phyloP scores from a whole-genome alignment of 2,329 filamentous ascomycete genomes.

The Alternaria burnsii region DNA sequence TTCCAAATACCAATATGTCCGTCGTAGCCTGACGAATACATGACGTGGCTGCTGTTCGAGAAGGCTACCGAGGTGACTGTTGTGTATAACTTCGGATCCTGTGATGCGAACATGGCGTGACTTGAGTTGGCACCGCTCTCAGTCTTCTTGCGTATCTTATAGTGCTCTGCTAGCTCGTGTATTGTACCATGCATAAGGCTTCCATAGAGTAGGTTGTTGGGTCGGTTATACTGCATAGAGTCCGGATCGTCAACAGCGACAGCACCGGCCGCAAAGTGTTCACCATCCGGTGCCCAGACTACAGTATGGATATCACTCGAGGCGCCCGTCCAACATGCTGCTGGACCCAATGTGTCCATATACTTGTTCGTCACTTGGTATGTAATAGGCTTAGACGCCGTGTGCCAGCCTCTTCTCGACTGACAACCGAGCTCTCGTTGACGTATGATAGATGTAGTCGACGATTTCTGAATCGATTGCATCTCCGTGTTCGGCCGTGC shows the following conservation, averaged over 20 bases:
- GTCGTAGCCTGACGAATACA: slow-evolving; percentile 66
- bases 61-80: slow-evolving; percentile 66
- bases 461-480: slow-evolving; percentile 24
- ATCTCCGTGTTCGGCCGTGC: slow-evolving; percentile 24
- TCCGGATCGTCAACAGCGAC: slow-evolving; percentile 63
- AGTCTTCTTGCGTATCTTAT: slow-evolving; percentile 52
- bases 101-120: slow-evolving; percentile 57
- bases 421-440: slow-evolving; percentile 45
- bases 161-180: slow-evolving; percentile 64
- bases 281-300: slow-evolving; percentile 65
- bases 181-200: slow-evolving; percentile 54
- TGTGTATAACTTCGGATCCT: slow-evolving; percentile 63
- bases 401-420: slow-evolving; percentile 37
- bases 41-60: slow-evolving; percentile 53
- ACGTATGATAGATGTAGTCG: slow-evolving; percentile 36
- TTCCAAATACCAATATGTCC: slow-evolving; percentile 57
- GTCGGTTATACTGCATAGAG: slow-evolving; percentile 68
- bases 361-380: slow-evolving; percentile 40
- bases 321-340: slow-evolving; percentile 63
- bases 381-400: slow-evolving; percentile 30
- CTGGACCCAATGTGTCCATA: slow-evolving; percentile 54
- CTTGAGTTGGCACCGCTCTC: slow-evolving; percentile 53
- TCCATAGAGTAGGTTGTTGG: slow-evolving; percentile 66
- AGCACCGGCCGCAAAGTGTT: slow-evolving; percentile 65
- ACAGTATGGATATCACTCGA: slow-evolving; percentile 66